A percentile compares a stretch with the other conserved stretches of the same genome.
These are phyloP conservation scores for Saturnispora zaruensis DNA, from an alignment of 805 yeast genomes.

Conservation along the genomic window DNA sequence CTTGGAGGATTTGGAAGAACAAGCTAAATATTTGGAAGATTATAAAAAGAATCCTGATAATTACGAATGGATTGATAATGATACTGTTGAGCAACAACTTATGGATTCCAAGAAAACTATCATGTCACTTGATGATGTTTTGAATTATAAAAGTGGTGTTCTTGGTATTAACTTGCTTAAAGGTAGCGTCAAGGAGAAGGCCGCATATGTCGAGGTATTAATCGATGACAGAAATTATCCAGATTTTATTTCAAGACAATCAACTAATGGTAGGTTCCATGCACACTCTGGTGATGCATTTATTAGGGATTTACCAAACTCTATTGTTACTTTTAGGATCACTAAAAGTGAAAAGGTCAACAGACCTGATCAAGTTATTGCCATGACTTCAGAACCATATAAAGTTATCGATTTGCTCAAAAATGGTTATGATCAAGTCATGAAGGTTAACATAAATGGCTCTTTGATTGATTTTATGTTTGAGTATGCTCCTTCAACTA, in stretches of 20 bases:
- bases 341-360: constrained; percentile 42
- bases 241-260: constrained; percentile 41
- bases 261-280: constrained; percentile 37
- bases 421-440: constrained; percentile 39
- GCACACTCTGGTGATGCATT: constrained; percentile 50
- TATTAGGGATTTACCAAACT: constrained; percentile 62
- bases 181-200: constrained; percentile 43
- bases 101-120: constrained; percentile 33
- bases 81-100: constrained; percentile 26
- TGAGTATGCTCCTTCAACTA: constrained; percentile 56
- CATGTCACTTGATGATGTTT: constrained; percentile 42
- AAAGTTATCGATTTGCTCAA: constrained; percentile 48
- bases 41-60: constrained; percentile 49
- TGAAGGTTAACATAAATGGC: constrained; percentile 35
- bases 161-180: constrained; percentile 43
- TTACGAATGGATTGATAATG: constrained; percentile 56
- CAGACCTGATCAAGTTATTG: constrained; percentile 39
- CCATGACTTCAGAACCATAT: constrained; percentile 43
- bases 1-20: constrained; percentile 36
- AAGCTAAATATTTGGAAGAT: constrained; percentile 40
- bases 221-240: constrained; percentile 62
- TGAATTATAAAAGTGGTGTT: constrained; percentile 54
- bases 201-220: constrained; percentile 44
- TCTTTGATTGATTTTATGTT: constrained; percentile 38
- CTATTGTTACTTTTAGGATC: constrained; percentile 48